These are phyloP conservation scores for Pelagophyceae sp. DNA, from an alignment of 352 stramenopile genomes.

Conservation along the genomic window DNA sequence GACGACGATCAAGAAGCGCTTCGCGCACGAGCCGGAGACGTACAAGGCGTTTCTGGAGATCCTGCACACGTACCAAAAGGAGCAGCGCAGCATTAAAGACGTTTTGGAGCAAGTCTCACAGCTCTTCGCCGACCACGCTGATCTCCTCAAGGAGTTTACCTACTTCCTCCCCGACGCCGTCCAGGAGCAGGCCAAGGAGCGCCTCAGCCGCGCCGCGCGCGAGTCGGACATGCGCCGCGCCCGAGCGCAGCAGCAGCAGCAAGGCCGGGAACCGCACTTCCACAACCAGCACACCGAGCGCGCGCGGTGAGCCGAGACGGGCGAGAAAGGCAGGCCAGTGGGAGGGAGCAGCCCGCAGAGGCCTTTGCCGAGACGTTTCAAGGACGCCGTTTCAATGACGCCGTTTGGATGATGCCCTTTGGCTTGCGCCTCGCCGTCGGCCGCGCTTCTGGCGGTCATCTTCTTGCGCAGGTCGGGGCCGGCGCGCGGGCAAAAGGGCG, in stretches of 20 bases:
- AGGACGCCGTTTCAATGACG: too few relatives aligned
- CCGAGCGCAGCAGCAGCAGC: neutral
- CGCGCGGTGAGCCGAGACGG: too few relatives aligned
- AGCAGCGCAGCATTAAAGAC: slow-evolving; percentile 95
- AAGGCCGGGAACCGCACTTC: slow-evolving; percentile 15
- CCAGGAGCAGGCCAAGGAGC: slow-evolving; percentile 87
- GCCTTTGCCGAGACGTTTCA: too few relatives aligned
- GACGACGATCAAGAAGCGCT: slow-evolving; percentile 96
- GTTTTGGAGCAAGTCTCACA: slow-evolving; percentile 93
- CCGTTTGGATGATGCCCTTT: too few relatives aligned
- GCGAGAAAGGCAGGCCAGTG: too few relatives aligned
- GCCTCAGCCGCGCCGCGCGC: slow-evolving; percentile 66
- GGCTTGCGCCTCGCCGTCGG: too few relatives aligned
- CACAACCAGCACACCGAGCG: slow-evolving; percentile 23
- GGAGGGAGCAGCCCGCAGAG: too few relatives aligned
- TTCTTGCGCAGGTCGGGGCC: too few relatives aligned
- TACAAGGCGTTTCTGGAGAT: slow-evolving; percentile 99
- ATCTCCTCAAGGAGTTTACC: slow-evolving; percentile 98
- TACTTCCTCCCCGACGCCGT: slow-evolving; percentile 98
- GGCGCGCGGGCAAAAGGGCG: too few relatives aligned
- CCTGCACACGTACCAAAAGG: slow-evolving; percentile 98
- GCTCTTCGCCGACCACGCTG: slow-evolving; percentile 96
- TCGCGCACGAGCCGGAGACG: slow-evolving; percentile 89
- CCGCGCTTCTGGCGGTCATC: too few relatives aligned
- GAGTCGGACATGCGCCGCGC: slow-evolving; percentile 58